Percentiles rank a stretch among this genome's conserved stretches.
These are phyloP conservation scores for Papiliotrema flavescens DNA, from an alignment of 1,284 basidiomycete species.

Conservation along the genomic window DNA sequence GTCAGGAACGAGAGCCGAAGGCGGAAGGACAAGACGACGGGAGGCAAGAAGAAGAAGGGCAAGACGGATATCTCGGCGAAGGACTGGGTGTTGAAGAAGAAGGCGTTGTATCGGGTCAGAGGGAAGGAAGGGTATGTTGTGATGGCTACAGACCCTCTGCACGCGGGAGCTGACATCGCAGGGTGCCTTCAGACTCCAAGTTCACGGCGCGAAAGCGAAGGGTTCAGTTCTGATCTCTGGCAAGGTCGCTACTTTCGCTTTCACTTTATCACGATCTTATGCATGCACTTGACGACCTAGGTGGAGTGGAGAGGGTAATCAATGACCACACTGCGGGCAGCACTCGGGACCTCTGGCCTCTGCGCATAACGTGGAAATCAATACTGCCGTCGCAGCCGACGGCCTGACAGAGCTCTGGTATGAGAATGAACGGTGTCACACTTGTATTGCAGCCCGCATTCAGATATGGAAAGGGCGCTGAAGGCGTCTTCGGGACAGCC, in stretches of 20 bases:
- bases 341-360: neutral
- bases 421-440: no score
- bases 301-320: neutral
- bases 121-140: slow-evolving; percentile 53
- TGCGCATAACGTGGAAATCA: no score
- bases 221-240: slow-evolving; percentile 40
- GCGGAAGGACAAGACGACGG: slow-evolving; percentile 18
- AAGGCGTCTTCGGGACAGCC: no score
- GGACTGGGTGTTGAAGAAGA: slow-evolving; percentile 58
- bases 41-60: slow-evolving; percentile 35
- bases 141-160: neutral
- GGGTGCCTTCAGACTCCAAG: slow-evolving; percentile 50
- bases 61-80: slow-evolving; percentile 47
- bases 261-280: neutral
- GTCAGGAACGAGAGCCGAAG: slow-evolving; percentile 48
- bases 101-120: slow-evolving; percentile 55
- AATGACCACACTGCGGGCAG: neutral
- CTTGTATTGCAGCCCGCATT: no score
- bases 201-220: slow-evolving; percentile 49
- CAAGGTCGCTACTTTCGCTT: neutral
- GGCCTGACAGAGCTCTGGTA: no score
- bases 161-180: slow-evolving; percentile 11
- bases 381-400: no score
- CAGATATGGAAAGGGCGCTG: no score
- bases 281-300: neutral